These are phyloP conservation scores for Sarcomyxa edulis DNA, from an alignment of 768 basidiomycete genomes.

Conservation along the genomic window DNA sequence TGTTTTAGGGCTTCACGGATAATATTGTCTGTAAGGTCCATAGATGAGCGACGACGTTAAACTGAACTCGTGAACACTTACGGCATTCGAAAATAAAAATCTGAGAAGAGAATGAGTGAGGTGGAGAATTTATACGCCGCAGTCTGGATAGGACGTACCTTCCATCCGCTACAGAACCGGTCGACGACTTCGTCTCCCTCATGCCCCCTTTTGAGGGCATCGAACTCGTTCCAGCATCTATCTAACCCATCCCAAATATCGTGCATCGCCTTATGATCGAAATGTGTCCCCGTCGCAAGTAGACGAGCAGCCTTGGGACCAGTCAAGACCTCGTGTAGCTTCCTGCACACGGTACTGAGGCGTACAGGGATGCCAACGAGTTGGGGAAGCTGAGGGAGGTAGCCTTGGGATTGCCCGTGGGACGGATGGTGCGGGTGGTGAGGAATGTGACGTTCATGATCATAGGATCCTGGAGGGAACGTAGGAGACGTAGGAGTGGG, in stretches of 20 bases:
- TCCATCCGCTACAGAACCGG: conserved; percentile 81
- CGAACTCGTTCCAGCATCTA: conserved; percentile 80
- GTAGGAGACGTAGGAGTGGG: conserved; percentile 30
- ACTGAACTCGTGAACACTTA: conserved; percentile 35
- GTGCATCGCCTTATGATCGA: conserved; percentile 62
- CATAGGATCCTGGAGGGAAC: conserved; percentile 17
- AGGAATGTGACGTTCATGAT: conserved; percentile 11
- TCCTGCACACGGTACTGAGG: conserved; percentile 71
- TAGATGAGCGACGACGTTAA: not conserved
- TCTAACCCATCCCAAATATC: conserved; percentile 86
- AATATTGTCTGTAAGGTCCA: conserved; percentile 58
- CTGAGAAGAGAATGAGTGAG: conserved; percentile 24
- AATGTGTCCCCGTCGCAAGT: conserved; percentile 28
- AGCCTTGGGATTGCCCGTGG: conserved; percentile 29
- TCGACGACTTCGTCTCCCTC: conserved; percentile 41
- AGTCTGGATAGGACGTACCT: conserved; percentile 41
- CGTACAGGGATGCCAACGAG: conserved; percentile 68
- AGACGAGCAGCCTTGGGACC: conserved; percentile 67
- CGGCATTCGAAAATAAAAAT: conserved; percentile 90
- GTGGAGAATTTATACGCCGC: not conserved
- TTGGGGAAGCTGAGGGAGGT: conserved; percentile 50
- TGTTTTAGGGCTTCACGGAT: conserved; percentile 81
- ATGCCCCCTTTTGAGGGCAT: conserved; percentile 45
- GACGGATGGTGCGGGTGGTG: conserved; percentile 15
- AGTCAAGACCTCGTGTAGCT: conserved; percentile 74